Evolutionary conservation across 805 yeast species (phyloP), one percentile per base, ranked within the genome.

Genomic region (Wickerhamiella alocasiicola): DNA sequence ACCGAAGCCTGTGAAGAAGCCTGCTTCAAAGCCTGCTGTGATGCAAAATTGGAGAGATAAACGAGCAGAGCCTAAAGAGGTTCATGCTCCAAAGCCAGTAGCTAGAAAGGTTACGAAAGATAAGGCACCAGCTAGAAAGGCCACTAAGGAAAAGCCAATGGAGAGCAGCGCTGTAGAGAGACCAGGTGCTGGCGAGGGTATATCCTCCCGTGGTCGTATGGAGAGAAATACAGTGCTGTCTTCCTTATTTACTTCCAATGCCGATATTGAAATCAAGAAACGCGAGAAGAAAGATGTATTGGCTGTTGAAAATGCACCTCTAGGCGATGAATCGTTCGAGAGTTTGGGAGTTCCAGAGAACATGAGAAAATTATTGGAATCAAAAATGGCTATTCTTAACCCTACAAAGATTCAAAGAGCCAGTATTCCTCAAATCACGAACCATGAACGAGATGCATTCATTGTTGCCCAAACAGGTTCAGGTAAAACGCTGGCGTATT

Each of bases 391-490:
- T 23, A 46, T 65, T 30, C 44, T 41, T 3, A 48, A 55, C 3
- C 98, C 99, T 2, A 93, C 98, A 0, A 75, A 74, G 50, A 83
- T 91, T 49, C 99, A 91, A 61, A 70, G 83, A 48, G 62, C 79
- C 5, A 91, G 81, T 0, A 65, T 85, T 7, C 95, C 97, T 16
- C 65, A 66, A 39, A 56, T 76, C 21, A 49, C 72, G 5, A 51
- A 60, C 11, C 50, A 55, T 6, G 62, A 68, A 16, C 60, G 65
- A 24, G 98, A 91, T 60, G 63, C 85, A 42, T 81, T 91, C 49
- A 81, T 91, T 35, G 93, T 85, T 55, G 95, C 99, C 0, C 96
- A 93, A 61, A 91, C 99, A 0, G 99, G 99, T 40, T 87, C 97
- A 0, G 99, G 99, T 60, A 91, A 91, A 60, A 91, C 99, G 0